Base-by-base conservation (phyloP, 1,139 yeast genomes). In the Debaryomycetaceae sp. region DNA sequence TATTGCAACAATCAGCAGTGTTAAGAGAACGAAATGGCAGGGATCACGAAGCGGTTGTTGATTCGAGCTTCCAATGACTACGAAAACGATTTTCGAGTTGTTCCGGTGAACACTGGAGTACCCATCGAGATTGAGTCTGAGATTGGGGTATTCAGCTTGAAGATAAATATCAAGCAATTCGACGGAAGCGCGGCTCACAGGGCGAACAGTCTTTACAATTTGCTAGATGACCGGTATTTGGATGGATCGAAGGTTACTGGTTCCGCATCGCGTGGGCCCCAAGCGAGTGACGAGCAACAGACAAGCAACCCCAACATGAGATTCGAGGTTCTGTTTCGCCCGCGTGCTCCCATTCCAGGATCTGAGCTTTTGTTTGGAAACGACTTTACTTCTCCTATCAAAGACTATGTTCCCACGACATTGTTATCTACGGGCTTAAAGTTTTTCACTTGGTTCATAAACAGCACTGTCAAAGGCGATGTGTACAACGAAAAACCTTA, bases 381-480 rank as follows among this genome's bases (percentile, higher is more conserved):
- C 52, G 91, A 84, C 53, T 81, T 82, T 56, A 78, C 72, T 17
- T 60, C 68, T 26, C 83, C 88, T 1, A 76, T 84, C 33, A 64
- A 71, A 33, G 82, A 81, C 42, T 68, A 71, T 42, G 72, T 84
- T 9, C 92, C 92, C 3, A 61, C 73, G 1, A 53, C 72, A 0
- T 49, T 72, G 22, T 53, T 73, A 36, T 51, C 70, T 4, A 68
- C 76, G 0, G 78, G 77, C 1, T 58, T 81, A 63, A 67, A 87
- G 74, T 50, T 78, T 63, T 57, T 73, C 70, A 52, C 66, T 58
- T 56, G 87, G 84, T 50, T 72, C 49, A 74, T 84, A 36, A 86
- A 82, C 54, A 81, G 81, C 30, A 75, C 84, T 28, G 78, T 81
- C 9, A 76, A 70, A 40, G 87, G 83, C 4, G 89, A 84, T 51